phyloP scores from a whole-genome alignment of 2,329 filamentous ascomycete species.

The Phialocephala subalpina region DNA sequence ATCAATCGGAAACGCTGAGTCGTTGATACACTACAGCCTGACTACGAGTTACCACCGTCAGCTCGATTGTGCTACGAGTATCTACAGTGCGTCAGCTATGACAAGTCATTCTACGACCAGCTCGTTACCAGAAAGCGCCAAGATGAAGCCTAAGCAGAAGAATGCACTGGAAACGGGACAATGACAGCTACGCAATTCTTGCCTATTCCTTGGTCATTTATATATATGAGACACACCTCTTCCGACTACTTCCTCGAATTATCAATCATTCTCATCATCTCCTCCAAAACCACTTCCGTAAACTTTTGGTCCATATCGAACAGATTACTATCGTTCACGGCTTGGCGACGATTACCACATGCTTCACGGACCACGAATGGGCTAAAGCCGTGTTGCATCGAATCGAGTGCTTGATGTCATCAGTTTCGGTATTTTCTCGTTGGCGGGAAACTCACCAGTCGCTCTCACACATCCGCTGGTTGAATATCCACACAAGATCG shows the following conservation, averaged over 20 bases:
- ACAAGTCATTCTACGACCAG: conserved; percentile 11
- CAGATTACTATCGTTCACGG: conserved; percentile 55
- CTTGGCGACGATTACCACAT: conserved; percentile 53
- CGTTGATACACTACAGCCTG: conserved; percentile 4
- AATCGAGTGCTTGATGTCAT: conserved; percentile 46
- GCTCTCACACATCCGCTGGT: conserved; percentile 56
- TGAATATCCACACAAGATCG: conserved; percentile 56
- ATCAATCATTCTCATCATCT: conserved; percentile 25
- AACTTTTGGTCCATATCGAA: conserved; percentile 56
- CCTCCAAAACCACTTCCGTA: conserved; percentile 52
- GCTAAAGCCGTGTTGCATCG: conserved; percentile 53
- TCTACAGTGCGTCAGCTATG: conserved; percentile 20
- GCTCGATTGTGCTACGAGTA: conserved; percentile 17
- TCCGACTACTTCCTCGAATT: background rate
- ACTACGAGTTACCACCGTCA: background rate
- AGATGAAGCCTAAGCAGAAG: background rate
- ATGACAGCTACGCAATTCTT: too few relatives aligned
- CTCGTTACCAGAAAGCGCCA: background rate
- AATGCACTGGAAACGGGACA: too few relatives aligned
- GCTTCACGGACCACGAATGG: conserved; percentile 53
- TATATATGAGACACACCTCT: too few relatives aligned
- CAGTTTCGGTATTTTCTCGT: background rate
- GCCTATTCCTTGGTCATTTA: too few relatives aligned
- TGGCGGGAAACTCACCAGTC: conserved; percentile 29
- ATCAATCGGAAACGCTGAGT: too few relatives aligned